These are phyloP conservation scores for Tetracladium marchalianum DNA, from an alignment of 495 filamentous ascomycete species.

Conservation along the genomic window DNA sequence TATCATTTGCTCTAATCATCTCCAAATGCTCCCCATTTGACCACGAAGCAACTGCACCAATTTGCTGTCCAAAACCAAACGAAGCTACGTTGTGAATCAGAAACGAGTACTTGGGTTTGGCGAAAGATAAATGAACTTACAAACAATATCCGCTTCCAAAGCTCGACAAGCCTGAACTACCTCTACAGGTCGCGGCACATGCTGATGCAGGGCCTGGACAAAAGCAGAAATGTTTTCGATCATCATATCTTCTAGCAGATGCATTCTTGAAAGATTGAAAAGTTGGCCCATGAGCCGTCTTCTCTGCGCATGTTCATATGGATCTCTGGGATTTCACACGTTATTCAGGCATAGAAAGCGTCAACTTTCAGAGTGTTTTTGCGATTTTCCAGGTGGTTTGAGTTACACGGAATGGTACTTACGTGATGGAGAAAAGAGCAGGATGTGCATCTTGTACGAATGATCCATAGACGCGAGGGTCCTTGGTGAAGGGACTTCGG, in stretches of 20 bases:
- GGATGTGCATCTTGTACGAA: background rate
- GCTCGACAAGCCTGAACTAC: background rate
- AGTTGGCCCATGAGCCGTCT: background rate
- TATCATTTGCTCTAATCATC: background rate
- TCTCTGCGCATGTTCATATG: background rate
- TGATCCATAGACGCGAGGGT: background rate
- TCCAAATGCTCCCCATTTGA: background rate
- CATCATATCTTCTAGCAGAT: background rate
- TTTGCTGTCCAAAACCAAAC: background rate
- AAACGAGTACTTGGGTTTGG: background rate
- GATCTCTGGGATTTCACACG: background rate
- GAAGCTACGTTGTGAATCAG: background rate
- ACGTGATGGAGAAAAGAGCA: background rate
- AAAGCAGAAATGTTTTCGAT: too few relatives aligned
- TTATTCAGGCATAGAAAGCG: too few relatives aligned
- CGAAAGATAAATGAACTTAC: background rate
- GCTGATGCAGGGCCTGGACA: background rate
- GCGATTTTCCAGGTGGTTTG: background rate
- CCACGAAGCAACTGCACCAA: background rate
- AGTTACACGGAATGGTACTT: background rate
- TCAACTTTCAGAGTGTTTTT: too few relatives aligned
- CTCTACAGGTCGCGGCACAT: background rate
- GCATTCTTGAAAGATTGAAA: background rate
- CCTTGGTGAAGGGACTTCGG: background rate
- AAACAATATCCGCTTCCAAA: background rate